Evolutionary conservation across 179 eudicot genomes (phyloP).

Genomic region (Sideroxylon spinosum): DNA sequence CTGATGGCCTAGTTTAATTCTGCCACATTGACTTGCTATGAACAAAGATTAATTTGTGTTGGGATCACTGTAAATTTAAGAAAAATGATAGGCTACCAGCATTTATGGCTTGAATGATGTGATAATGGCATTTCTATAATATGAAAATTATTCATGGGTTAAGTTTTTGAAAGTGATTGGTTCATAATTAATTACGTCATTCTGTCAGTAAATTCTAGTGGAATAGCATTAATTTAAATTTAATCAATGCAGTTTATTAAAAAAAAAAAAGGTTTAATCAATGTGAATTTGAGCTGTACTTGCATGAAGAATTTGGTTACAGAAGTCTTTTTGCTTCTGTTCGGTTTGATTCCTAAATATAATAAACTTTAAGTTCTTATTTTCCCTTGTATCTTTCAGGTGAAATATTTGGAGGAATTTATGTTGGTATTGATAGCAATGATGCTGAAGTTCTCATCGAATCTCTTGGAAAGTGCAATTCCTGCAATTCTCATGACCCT

Average conservation of each 20-base stretch:
- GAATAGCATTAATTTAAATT: no score
- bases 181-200: no score
- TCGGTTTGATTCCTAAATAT: not conserved
- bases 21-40: not conserved
- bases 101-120: no score
- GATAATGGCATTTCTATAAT: no score
- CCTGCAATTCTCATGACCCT: slow-evolving; percentile 41
- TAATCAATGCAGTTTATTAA: no score
- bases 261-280: no score
- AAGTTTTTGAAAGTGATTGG: no score
- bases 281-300: no score
- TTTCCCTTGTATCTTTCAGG: slow-evolving; percentile 32
- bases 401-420: slow-evolving; percentile 84
- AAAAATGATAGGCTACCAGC: no score
- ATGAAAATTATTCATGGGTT: no score
- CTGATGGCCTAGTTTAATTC: not conserved
- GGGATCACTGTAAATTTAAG: not conserved
- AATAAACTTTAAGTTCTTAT: not conserved
- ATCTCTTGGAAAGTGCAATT: slow-evolving; percentile 53
- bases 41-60: not conserved
- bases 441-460: slow-evolving; percentile 74
- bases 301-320: not conserved
- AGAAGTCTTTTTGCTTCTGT: not conserved
- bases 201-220: no score
- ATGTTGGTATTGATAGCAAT: slow-evolving; percentile 53